Conservation (phyloP, 495 filamentous ascomycete species). For the Astrothelium subdiscretum region DNA sequence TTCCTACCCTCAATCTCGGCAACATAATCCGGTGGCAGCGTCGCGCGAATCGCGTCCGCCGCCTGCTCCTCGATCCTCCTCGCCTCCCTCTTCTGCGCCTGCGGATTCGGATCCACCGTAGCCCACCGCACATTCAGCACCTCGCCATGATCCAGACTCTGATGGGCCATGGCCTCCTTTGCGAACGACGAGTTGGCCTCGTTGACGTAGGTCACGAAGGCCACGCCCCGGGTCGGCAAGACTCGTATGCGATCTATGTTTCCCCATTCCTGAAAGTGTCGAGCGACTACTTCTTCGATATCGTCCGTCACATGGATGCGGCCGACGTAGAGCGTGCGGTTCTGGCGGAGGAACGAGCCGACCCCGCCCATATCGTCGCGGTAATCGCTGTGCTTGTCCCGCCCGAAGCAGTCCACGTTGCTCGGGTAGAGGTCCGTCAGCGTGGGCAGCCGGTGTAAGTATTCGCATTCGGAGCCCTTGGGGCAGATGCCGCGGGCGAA, state of each 20-base stretch:
- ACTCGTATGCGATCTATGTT: constrained; percentile 68
- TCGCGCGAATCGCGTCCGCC: constrained; percentile 85
- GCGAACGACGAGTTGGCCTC: constrained; percentile 44
- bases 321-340: constrained; percentile 85
- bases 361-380: constrained; percentile 95
- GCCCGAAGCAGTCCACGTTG: constrained; percentile 87
- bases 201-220: constrained; percentile 80
- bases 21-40: constrained; percentile 84
- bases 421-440: constrained; percentile 77
- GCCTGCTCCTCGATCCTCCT: constrained; percentile 89
- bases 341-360: constrained; percentile 80
- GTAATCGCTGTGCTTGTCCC: constrained; percentile 79
- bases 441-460: constrained; percentile 73
- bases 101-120: constrained; percentile 88
- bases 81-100: constrained; percentile 87
- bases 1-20: constrained; percentile 90
- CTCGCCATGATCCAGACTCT: constrained; percentile 75
- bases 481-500: constrained; percentile 78
- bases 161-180: constrained; percentile 69
- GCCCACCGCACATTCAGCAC: constrained; percentile 96
- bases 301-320: constrained; percentile 94
- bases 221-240: constrained; percentile 83
- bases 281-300: constrained; percentile 89
- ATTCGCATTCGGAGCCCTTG: constrained; percentile 84
- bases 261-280: constrained; percentile 93